Percentiles rank a stretch among this genome's conserved stretches.
Evolutionary conservation across 768 basidiomycete species (phyloP).

Genomic region (Leccinum rimulosum): DNA sequence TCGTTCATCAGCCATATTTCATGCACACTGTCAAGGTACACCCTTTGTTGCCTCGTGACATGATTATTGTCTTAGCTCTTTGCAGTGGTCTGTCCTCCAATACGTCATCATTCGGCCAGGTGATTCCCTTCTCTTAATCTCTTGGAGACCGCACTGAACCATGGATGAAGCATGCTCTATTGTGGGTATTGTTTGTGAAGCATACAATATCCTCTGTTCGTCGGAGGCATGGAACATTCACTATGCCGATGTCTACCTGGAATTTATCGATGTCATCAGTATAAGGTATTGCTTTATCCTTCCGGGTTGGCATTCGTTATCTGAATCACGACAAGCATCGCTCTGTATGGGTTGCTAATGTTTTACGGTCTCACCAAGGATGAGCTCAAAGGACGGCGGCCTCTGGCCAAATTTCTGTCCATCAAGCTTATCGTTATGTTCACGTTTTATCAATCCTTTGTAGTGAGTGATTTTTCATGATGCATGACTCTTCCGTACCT

Average conservation of each 20-base stretch:
- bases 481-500: neutral
- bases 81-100: conserved; percentile 84
- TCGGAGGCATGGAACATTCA: conserved; percentile 54
- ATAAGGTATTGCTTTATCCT: conserved; percentile 54
- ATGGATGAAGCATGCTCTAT: conserved; percentile 43
- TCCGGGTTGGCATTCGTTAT: neutral
- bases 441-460: conserved; percentile 83
- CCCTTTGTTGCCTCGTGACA: neutral
- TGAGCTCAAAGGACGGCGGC: conserved; percentile 73
- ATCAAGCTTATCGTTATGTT: conserved; percentile 89
- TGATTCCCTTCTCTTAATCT: conserved; percentile 10
- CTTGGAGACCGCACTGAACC: conserved; percentile 6
- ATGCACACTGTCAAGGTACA: conserved; percentile 82
- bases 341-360: conserved; percentile 80
- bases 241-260: conserved; percentile 69
- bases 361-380: conserved; percentile 82
- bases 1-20: conserved; percentile 63
- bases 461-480: conserved; percentile 43
- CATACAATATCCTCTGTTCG: conserved; percentile 65
- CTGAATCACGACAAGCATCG: conserved; percentile 48
- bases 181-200: conserved; percentile 76
- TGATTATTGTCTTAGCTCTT: neutral
- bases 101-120: conserved; percentile 74
- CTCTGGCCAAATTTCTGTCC: conserved; percentile 79
- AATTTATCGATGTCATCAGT: conserved; percentile 73